Evolutionary conservation across 2,329 filamentous ascomycete species (phyloP).

Genomic region (Ceratocystiopsis brevicomis): DNA sequence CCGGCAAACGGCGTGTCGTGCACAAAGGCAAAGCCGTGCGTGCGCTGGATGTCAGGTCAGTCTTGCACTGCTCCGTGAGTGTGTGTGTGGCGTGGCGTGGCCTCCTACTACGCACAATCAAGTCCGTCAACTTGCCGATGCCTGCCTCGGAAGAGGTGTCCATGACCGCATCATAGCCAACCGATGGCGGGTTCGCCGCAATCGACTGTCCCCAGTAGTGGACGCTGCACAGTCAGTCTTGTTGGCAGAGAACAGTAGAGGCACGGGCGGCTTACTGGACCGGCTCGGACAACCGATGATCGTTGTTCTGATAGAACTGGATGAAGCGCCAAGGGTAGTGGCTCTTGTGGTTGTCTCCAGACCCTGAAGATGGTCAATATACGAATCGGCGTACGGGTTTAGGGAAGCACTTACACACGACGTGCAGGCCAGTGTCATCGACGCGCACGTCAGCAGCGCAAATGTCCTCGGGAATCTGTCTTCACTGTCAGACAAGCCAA

Average conservation of each 20-base stretch:
- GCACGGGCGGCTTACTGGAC: conserved; percentile 14
- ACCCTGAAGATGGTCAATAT: conserved; percentile 28
- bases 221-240: conserved; percentile 4
- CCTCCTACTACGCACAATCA: conserved; percentile 27
- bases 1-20: conserved; percentile 43
- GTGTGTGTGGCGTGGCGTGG: background rate
- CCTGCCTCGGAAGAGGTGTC: conserved; percentile 25
- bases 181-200: conserved; percentile 31
- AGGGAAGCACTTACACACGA: conserved; percentile 27
- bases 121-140: conserved; percentile 41
- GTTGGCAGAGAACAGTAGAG: background rate
- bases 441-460: conserved; percentile 15
- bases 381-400: background rate
- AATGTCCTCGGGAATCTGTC: conserved; percentile 28
- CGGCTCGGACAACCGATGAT: conserved; percentile 16
- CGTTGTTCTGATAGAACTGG: conserved; percentile 21
- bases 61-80: too few relatives aligned
- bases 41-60: conserved; percentile 27
- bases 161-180: conserved; percentile 44
- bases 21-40: conserved; percentile 62
- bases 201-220: conserved; percentile 18
- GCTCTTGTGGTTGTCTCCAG: conserved; percentile 47
- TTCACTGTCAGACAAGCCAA: conserved; percentile 2
- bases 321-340: conserved; percentile 48
- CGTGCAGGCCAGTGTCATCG: conserved; percentile 20